Conservation (phyloP, 805 yeast genomes). For the Candida endomychidarum region DNA sequence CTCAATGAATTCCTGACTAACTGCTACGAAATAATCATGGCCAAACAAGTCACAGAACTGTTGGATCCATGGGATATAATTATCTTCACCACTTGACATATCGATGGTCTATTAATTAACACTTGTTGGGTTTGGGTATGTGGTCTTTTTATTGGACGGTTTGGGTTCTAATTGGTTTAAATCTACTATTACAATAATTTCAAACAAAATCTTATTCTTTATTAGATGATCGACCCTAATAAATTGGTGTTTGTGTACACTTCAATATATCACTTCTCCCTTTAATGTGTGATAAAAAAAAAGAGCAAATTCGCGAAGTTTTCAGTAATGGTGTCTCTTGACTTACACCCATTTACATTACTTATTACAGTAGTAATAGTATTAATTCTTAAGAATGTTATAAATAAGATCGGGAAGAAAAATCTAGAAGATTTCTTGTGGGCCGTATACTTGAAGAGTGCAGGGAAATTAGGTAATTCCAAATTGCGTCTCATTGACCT, state of each 20-base stretch:
- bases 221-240: too few species aligned
- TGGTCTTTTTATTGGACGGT: background rate
- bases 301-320: constrained; percentile 4
- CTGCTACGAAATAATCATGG: constrained; percentile 90
- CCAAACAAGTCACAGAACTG: constrained; percentile 77
- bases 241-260: background rate
- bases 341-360: constrained; percentile 35
- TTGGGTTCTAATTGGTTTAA: background rate
- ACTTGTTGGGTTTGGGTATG: background rate
- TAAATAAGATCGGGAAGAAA: constrained; percentile 37
- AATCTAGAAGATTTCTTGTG: constrained; percentile 36
- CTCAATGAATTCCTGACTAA: constrained; percentile 87
- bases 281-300: constrained; percentile 1
- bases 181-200: too few species aligned
- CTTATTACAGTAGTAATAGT: constrained; percentile 33
- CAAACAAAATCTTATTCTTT: too few species aligned
- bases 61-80: constrained; percentile 77
- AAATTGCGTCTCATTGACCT: constrained; percentile 22
- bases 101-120: background rate
- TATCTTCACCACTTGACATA: constrained; percentile 51
- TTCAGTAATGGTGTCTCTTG: constrained; percentile 16
- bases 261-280: background rate
- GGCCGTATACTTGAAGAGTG: constrained; percentile 33
- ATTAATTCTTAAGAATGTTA: constrained; percentile 35
- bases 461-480: constrained; percentile 35